A percentile compares a stretch with the other conserved stretches of the same genome.
Evolutionary conservation across 345 rosid species (phyloP).

Genomic region (Eucalyptus regnans): DNA sequence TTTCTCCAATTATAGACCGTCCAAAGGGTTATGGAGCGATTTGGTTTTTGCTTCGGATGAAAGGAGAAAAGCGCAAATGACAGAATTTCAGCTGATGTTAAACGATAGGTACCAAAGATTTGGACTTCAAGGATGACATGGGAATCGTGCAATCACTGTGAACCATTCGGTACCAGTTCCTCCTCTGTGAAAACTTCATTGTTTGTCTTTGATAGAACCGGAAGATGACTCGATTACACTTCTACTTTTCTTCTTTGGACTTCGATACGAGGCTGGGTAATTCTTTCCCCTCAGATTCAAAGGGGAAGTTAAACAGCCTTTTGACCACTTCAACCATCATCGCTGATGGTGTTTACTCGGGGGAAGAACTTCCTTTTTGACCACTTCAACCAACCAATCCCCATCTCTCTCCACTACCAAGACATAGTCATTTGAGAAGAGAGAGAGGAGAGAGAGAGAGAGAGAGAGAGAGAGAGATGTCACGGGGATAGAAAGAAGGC

Average conservation of each 20-base stretch:
- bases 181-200: too few species aligned
- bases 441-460: too few species aligned
- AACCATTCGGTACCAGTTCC: background rate
- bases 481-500: background rate
- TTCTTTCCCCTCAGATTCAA: too few species aligned
- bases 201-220: background rate
- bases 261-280: too few species aligned
- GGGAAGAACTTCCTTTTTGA: too few species aligned
- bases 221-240: background rate
- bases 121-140: background rate
- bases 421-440: too few species aligned
- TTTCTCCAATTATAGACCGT: background rate
- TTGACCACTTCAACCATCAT: too few species aligned
- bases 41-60: background rate
- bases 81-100: background rate
- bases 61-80: background rate
- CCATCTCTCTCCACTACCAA: too few species aligned
- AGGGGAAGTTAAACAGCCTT: too few species aligned
- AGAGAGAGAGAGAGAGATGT: too few species aligned
- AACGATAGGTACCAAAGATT: rapidly evolving
- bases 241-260: too few species aligned
- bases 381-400: rapidly evolving
- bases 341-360: too few species aligned
- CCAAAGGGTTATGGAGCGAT: background rate
- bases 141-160: background rate